Base-by-base conservation (phyloP, 2,329 filamentous ascomycete species). In the Trichophyton equinum region DNA sequence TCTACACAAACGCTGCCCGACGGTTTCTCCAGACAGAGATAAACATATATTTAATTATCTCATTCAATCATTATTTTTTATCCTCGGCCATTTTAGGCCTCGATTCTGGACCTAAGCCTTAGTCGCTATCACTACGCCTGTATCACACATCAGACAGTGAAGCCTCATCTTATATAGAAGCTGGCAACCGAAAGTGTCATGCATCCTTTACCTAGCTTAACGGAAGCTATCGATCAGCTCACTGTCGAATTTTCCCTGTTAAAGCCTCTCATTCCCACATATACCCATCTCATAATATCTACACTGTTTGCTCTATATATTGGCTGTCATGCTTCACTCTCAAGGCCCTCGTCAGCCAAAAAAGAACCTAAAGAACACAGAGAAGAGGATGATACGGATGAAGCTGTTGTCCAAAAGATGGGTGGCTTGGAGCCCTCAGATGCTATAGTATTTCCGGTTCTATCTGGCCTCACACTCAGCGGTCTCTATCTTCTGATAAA, bases 401-500 rank as follows among this genome's bases (percentile, higher is more conserved):
- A 80, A 60, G 78, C 81, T 30, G 75, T 78, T 8, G 69, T 76
- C 15, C 81, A 84, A 63, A 78, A 78, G 65, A 83, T 87, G 76
- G 85, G 87, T 67, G 86, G 86, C 0, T 74, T 95, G 59, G 80
- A 85, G 7, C 85, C 88, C 1, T 85, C 82, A 0, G 92, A 97
- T 73, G 92, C 90, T 56, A 82, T 97, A 66, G 73, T 95, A 67
- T 88, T 96, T 64, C 94, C 92, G 1, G 67, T 96, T 36, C 78
- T 91, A 60, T 91, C 91, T 4, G 89, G 85, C 1, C 69, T 78
- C 8, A 84, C 86, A 1, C 82, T 97, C 7, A 80, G 85, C 47
- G 84, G 84, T 4, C 79, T 97, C 11, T 97, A 97, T 76, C 86
- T 91, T 67, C 78, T 96, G 62, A 90, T 97, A 70, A 90, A 95